Evolutionary conservation across 2,329 filamentous ascomycete genomes (phyloP).

Genomic region (Orbilia ellipsospora): DNA sequence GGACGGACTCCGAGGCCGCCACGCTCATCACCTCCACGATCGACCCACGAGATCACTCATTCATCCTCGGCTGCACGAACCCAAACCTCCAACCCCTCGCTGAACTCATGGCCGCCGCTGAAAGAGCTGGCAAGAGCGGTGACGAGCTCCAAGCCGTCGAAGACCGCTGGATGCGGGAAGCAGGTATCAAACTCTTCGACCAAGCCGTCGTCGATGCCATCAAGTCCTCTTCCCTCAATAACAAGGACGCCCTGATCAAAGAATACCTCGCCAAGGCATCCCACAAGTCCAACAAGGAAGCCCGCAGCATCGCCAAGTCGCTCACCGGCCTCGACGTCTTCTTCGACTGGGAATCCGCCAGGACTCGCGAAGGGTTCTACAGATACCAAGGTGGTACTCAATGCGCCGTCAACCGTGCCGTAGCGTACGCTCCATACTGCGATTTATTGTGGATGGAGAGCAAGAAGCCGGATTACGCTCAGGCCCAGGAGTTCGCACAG

Average conservation of each 20-base stretch:
- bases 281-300: constrained; percentile 87
- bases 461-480: constrained; percentile 89
- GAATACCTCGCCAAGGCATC: constrained; percentile 75
- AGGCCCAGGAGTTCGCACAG: constrained; percentile 91
- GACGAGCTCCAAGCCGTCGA: constrained; percentile 88
- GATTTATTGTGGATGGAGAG: constrained; percentile 99
- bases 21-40: constrained; percentile 97
- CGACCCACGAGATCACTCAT: constrained; percentile 92
- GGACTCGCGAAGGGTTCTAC: constrained; percentile 96
- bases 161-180: constrained; percentile 83
- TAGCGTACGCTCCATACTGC: constrained; percentile 91
- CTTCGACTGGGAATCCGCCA: constrained; percentile 95
- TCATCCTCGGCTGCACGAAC: constrained; percentile 91
- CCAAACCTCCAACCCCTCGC: constrained; percentile 82
- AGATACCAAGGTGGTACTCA: constrained; percentile 89
- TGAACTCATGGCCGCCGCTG: constrained; percentile 89
- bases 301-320: constrained; percentile 79
- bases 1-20: constrained; percentile 96
- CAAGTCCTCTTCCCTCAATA: constrained; percentile 71
- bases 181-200: constrained; percentile 86
- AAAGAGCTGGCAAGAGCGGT: constrained; percentile 82
- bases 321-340: constrained; percentile 82
- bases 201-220: constrained; percentile 88
- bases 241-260: constrained; percentile 75
- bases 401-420: constrained; percentile 87